A percentile compares a stretch with the other conserved stretches of the same genome.
phyloP scores from a whole-genome alignment of 257 asterid species.

The Osmanthus fragrans region DNA sequence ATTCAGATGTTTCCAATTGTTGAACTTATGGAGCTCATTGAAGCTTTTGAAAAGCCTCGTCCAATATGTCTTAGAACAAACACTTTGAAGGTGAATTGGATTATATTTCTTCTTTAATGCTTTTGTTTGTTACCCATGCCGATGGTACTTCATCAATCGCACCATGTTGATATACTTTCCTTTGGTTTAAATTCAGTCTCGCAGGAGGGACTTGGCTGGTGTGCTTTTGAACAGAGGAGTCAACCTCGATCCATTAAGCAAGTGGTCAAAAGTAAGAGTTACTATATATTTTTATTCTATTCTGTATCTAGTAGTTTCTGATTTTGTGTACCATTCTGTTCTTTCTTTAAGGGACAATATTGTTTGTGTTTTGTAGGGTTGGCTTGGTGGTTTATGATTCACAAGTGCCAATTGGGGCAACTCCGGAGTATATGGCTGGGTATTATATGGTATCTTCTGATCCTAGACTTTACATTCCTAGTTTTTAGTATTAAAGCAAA shows the following conservation, averaged over 20 bases:
- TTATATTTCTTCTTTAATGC: conserved; percentile 1
- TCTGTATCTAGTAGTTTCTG: conserved; percentile 1
- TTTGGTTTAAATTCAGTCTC: conserved; percentile 51
- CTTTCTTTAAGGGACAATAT: conserved; percentile 13
- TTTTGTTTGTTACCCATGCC: not conserved
- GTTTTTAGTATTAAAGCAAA: not conserved
- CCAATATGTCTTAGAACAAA: conserved; percentile 85
- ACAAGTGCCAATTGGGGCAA: conserved; percentile 97
- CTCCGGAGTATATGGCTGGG: conserved; percentile 99
- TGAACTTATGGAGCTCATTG: conserved; percentile 93
- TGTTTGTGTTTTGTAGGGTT: conserved; percentile 55
- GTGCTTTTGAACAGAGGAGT: conserved; percentile 91
- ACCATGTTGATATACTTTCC: conserved; percentile 19
- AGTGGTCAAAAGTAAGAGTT: conserved; percentile 90
- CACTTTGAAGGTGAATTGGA: conserved; percentile 67
- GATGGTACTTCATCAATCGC: conserved; percentile 4
- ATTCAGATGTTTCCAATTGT: conserved; percentile 80
- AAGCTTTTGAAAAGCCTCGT: conserved; percentile 93
- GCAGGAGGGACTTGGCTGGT: conserved; percentile 96
- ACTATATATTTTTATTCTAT: not conserved
- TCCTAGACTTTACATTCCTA: not conserved
- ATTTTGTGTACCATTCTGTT: not conserved
- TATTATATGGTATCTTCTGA: conserved; percentile 75
- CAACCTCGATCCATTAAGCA: conserved; percentile 92
- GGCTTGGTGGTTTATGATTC: conserved; percentile 95